Evolutionary conservation across 116 monocot genomes (phyloP).

Genomic region (Zostera marina): DNA sequence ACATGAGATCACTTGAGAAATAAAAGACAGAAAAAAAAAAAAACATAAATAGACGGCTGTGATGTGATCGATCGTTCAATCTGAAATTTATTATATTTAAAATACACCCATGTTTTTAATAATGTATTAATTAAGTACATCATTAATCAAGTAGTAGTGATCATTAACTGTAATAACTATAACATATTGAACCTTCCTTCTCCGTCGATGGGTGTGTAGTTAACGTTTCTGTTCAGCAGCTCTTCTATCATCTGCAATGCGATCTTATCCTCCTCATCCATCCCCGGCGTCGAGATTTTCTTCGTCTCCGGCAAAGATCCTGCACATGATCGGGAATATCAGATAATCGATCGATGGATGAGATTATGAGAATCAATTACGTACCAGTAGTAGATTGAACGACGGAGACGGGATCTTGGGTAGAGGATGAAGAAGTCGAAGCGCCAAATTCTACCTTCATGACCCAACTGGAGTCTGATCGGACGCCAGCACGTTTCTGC

Average conservation of each 20-base stretch:
- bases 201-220: conserved; percentile 13
- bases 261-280: conserved; percentile 69
- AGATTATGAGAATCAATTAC: no score
- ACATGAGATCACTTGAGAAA: no score
- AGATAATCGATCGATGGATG: no score
- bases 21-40: no score
- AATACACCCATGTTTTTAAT: not conserved
- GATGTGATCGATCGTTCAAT: no score
- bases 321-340: not conserved
- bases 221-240: conserved; percentile 67
- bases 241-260: conserved; percentile 98
- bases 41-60: no score
- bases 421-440: not conserved
- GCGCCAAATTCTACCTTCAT: conserved; percentile 65
- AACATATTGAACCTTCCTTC: conserved; percentile 5
- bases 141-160: not conserved
- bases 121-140: not conserved
- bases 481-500: conserved; percentile 88
- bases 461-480: conserved; percentile 80
- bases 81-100: no score
- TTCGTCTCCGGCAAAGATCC: conserved; percentile 2
- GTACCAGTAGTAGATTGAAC: no score
- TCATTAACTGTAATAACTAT: not conserved
- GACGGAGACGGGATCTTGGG: no score
- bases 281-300: not conserved